phyloP scores from a whole-genome alignment of 768 basidiomycete species.

The Termitomyces titanicus region DNA sequence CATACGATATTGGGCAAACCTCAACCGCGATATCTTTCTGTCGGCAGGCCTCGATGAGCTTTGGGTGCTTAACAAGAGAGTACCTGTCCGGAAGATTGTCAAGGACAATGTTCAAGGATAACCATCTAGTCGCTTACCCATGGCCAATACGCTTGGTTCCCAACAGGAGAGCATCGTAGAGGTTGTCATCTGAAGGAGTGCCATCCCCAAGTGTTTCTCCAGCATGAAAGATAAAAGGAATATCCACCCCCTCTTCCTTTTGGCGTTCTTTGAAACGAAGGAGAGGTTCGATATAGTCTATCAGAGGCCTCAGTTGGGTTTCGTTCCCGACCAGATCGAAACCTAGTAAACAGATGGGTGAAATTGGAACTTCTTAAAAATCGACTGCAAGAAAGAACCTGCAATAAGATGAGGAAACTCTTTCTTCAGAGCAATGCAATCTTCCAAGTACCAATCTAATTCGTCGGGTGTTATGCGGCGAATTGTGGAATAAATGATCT shows the following conservation, averaged over 20 bases:
- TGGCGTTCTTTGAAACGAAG: constrained; percentile 55
- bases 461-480: constrained; percentile 52
- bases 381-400: constrained; percentile 39
- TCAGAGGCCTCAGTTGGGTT: constrained; percentile 54
- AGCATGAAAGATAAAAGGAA: constrained; percentile 79
- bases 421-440: constrained; percentile 70
- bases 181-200: constrained; percentile 60
- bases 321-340: constrained; percentile 84
- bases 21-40: constrained; percentile 64
- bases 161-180: constrained; percentile 76
- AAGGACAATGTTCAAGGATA: not conserved
- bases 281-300: constrained; percentile 59
- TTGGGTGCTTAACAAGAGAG: constrained; percentile 75
- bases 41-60: constrained; percentile 62
- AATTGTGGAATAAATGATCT: constrained; percentile 74
- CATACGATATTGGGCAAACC: constrained; percentile 80
- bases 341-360: constrained; percentile 32
- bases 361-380: not conserved
- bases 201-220: constrained; percentile 83
- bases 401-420: constrained; percentile 71
- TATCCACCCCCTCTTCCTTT: constrained; percentile 53
- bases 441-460: constrained; percentile 65
- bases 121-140: constrained; percentile 40
- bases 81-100: constrained; percentile 37
- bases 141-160: constrained; percentile 82